These are phyloP conservation scores for Dioscorea dumetorum DNA, from an alignment of 106 monocot species.

Conservation along the genomic window DNA sequence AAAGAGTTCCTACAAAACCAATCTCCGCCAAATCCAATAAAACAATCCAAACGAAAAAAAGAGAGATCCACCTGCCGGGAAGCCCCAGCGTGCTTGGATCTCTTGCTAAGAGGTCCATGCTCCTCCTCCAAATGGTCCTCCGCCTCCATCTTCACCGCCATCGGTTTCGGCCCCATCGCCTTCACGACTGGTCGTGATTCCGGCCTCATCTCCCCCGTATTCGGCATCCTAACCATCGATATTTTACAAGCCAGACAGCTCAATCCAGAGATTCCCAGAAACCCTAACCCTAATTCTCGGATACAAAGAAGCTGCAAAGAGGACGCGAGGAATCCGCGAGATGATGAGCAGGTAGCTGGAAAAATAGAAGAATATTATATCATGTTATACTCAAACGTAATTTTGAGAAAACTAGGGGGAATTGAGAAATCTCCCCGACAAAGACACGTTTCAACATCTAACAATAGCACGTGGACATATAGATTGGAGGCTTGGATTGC, in stretches of 20 bases:
- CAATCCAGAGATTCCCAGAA: not conserved
- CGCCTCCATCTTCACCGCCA: constrained; percentile 53
- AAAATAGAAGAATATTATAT: too few species aligned
- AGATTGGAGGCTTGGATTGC: too few species aligned
- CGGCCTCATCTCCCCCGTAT: constrained; percentile 20
- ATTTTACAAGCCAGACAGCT: not conserved
- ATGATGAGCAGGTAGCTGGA: too few species aligned
- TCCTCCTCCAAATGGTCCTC: constrained; percentile 59
- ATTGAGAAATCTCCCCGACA: too few species aligned
- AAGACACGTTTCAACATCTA: too few species aligned
- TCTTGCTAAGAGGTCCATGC: constrained; percentile 52
- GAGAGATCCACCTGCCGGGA: constrained; percentile 27
- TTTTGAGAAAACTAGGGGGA: too few species aligned
- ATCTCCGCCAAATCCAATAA: not conserved
- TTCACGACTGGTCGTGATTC: not conserved
- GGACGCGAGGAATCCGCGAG: too few species aligned
- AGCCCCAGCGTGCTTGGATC: constrained; percentile 13
- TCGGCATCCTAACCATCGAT: constrained; percentile 48
- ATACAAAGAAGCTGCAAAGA: too few species aligned
- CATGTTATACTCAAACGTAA: too few species aligned
- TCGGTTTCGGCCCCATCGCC: constrained; percentile 4
- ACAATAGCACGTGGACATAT: too few species aligned
- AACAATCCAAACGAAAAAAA: not conserved
- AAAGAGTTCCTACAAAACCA: not conserved
- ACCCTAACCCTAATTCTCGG: not conserved